A percentile compares a stretch with the other conserved stretches of the same genome.
These are phyloP conservation scores for Wickerhamomyces xylosicus DNA, from an alignment of 805 yeast species.

Conservation along the genomic window DNA sequence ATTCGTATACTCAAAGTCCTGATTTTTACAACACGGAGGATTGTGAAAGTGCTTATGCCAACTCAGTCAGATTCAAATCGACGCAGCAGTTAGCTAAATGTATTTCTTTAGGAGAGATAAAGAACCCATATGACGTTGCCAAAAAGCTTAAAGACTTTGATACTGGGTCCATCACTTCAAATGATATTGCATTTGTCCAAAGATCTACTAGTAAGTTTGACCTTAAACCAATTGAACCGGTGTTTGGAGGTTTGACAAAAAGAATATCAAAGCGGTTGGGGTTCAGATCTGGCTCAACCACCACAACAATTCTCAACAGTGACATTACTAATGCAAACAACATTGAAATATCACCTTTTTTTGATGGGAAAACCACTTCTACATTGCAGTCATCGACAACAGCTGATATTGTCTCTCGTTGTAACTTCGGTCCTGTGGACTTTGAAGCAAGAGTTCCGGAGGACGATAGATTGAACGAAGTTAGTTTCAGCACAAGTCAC, in stretches of 20 bases:
- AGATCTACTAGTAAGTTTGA: background rate
- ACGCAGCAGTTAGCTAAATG: background rate
- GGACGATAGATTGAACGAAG: too few relatives aligned
- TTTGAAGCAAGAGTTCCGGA: too few relatives aligned
- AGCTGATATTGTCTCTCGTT: too few relatives aligned
- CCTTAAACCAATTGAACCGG: background rate
- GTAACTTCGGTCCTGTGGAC: too few relatives aligned
- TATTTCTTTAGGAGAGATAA: background rate
- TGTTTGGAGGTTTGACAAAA: background rate
- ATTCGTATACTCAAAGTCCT: background rate
- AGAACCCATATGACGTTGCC: background rate
- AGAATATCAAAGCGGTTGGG: background rate
- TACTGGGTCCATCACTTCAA: background rate
- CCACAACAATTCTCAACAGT: too few relatives aligned
- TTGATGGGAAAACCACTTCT: too few relatives aligned
- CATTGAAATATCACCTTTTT: background rate
- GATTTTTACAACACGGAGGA: background rate
- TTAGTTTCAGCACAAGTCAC: too few relatives aligned
- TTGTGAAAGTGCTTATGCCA: background rate
- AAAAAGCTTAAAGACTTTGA: background rate
- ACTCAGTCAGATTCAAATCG: background rate
- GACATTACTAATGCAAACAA: too few relatives aligned
- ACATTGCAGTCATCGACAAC: too few relatives aligned
- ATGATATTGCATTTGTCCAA: background rate
- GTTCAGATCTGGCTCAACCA: background rate